These are phyloP conservation scores for Phaeosphaeria sp. DNA, from an alignment of 2,329 filamentous ascomycete species.

Conservation along the genomic window DNA sequence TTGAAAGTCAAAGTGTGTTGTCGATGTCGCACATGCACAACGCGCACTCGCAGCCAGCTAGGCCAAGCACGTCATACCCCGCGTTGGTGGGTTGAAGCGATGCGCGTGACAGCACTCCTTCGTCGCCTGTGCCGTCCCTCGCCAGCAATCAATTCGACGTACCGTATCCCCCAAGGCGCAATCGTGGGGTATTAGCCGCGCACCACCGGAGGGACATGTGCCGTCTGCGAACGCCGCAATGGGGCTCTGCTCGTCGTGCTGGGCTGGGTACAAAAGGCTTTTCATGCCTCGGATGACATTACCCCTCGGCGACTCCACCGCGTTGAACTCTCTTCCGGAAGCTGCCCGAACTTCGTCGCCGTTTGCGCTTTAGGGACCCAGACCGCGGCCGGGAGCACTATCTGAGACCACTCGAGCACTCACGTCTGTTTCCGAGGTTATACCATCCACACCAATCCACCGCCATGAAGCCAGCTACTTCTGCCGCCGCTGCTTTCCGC, in stretches of 20 bases:
- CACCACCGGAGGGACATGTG: neutral
- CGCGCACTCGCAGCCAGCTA: neutral
- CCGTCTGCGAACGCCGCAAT: neutral
- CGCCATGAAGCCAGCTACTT: slow-evolving; percentile 40
- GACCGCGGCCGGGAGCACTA: slow-evolving; percentile 34
- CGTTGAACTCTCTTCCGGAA: slow-evolving; percentile 11
- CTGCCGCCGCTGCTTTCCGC: slow-evolving; percentile 36
- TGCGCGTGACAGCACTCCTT: slow-evolving; percentile 13
- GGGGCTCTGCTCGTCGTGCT: neutral
- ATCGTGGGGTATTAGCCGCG: slow-evolving; percentile 20
- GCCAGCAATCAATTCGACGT: slow-evolving; percentile 15
- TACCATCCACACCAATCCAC: slow-evolving; percentile 18
- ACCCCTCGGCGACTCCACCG: slow-evolving; percentile 34
- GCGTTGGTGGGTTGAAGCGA: slow-evolving; percentile 12
- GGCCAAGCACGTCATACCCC: slow-evolving; percentile 18
- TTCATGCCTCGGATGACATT: slow-evolving; percentile 33
- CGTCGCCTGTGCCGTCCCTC: slow-evolving; percentile 13
- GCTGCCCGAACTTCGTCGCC: slow-evolving; percentile 13
- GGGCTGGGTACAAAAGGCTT: slow-evolving; percentile 12
- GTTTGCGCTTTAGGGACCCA: slow-evolving; percentile 15
- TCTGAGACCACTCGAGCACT: slow-evolving; percentile 1
- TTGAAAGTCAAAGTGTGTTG: neutral
- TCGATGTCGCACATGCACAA: neutral
- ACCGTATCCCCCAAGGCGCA: slow-evolving; percentile 3
- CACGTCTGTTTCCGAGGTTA: slow-evolving; percentile 40